Evolutionary conservation across 176 grass and related monocot genomes (phyloP).

Genomic region (Microstegium vimineum): DNA sequence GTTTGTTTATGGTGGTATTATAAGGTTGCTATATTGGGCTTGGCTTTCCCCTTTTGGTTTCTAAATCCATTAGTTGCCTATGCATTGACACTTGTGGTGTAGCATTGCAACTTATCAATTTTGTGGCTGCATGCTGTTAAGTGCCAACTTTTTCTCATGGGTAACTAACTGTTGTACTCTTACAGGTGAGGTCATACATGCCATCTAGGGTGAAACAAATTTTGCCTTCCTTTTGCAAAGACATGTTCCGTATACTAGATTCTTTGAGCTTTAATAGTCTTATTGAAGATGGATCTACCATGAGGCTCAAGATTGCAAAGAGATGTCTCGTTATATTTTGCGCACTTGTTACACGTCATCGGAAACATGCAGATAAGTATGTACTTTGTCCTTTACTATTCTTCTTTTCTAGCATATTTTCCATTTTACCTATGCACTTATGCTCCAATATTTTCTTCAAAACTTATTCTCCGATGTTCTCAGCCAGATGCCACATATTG

Average conservation of each 20-base stretch:
- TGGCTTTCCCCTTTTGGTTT: background rate
- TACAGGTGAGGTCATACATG: conserved; percentile 87
- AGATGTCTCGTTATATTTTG: conserved; percentile 86
- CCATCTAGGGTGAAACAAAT: conserved; percentile 58
- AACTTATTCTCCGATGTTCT: conserved; percentile 39
- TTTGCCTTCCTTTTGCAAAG: conserved; percentile 77
- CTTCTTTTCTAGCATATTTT: conserved; percentile 30
- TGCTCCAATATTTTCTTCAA: background rate
- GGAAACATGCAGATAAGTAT: conserved; percentile 85
- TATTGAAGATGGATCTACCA: conserved; percentile 33
- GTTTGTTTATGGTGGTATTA: conserved; percentile 5
- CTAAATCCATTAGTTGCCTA: background rate
- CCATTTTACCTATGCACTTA: background rate
- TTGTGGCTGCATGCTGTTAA: conserved; percentile 16
- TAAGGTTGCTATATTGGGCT: background rate
- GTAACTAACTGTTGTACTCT: conserved; percentile 27
- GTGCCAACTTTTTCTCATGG: conserved; percentile 21
- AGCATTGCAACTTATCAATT: background rate
- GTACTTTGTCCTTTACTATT: conserved; percentile 25
- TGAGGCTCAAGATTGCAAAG: conserved; percentile 77
- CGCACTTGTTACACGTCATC: conserved; percentile 70
- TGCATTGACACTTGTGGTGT: conserved; percentile 18
- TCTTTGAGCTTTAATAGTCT: conserved; percentile 51
- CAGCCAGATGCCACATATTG: conserved; percentile 72
- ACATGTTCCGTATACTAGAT: conserved; percentile 69